These are phyloP conservation scores for Tagetes patula DNA, from an alignment of 129 eudicot genomes.

Conservation along the genomic window DNA sequence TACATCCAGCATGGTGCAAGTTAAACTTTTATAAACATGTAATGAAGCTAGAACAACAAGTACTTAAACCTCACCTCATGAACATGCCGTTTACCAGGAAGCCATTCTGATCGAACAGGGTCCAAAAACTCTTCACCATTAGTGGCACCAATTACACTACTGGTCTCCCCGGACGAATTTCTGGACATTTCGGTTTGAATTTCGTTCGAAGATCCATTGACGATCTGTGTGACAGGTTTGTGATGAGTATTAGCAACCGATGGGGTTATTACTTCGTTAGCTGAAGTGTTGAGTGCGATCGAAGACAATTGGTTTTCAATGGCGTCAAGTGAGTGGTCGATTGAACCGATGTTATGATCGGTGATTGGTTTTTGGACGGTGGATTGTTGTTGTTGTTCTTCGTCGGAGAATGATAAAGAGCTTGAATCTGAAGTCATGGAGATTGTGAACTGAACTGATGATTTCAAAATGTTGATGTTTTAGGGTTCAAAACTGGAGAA, in stretches of 20 bases:
- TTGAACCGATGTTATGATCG: slow-evolving; percentile 32
- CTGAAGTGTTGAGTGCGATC: slow-evolving; percentile 40
- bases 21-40: background rate
- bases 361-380: slow-evolving; percentile 47
- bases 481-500: slow-evolving; percentile 21
- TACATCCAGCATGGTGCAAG: background rate
- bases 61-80: slow-evolving; percentile 54
- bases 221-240: slow-evolving; percentile 19
- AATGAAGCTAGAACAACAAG: background rate
- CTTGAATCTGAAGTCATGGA: slow-evolving; percentile 50
- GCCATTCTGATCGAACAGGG: slow-evolving; percentile 46
- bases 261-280: slow-evolving; percentile 20
- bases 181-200: slow-evolving; percentile 15
- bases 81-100: slow-evolving; percentile 64
- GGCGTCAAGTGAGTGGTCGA: slow-evolving; percentile 59
- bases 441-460: background rate
- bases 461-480: background rate
- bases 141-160: slow-evolving; percentile 48
- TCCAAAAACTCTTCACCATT: slow-evolving; percentile 44
- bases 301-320: slow-evolving; percentile 64
- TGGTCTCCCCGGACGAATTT: slow-evolving; percentile 22
- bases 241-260: slow-evolving; percentile 21
- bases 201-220: slow-evolving; percentile 35
- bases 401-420: slow-evolving; percentile 46
- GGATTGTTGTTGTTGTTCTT: slow-evolving; percentile 22